These are phyloP conservation scores for Apostasia ramifera DNA, from an alignment of 106 monocot genomes.

Conservation along the genomic window DNA sequence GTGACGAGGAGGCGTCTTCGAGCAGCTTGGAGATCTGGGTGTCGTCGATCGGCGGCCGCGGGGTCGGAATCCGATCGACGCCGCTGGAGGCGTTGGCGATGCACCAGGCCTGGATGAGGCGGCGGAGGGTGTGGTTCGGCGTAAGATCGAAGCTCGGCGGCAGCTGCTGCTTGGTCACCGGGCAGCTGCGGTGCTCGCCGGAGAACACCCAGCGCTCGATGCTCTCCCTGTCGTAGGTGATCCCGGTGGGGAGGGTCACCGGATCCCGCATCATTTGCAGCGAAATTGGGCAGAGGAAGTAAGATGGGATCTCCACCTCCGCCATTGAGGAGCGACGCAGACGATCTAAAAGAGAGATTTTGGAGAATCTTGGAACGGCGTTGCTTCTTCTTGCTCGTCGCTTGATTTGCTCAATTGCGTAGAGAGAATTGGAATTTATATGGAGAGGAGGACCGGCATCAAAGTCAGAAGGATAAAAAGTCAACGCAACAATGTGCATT, in stretches of 20 bases:
- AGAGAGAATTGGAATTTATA: no score
- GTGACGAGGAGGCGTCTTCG: neutral
- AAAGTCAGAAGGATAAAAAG: no score
- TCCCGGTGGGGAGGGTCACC: constrained; percentile 36
- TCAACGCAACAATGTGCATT: no score
- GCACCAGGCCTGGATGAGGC: constrained; percentile 35
- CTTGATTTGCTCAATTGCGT: no score
- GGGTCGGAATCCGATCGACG: constrained; percentile 7
- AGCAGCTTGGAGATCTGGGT: neutral
- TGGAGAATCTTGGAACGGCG: no score
- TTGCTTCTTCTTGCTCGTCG: no score
- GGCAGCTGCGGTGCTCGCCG: constrained; percentile 15
- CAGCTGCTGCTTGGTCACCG: constrained; percentile 25
- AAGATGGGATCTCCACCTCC: constrained; percentile 24
- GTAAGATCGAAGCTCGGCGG: constrained; percentile 11
- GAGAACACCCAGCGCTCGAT: constrained; percentile 37
- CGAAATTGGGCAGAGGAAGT: constrained; percentile 45
- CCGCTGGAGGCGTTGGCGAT: neutral
- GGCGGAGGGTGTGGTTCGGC: constrained; percentile 22
- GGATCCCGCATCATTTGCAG: constrained; percentile 46
- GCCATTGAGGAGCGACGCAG: neutral
- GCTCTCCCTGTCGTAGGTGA: constrained; percentile 36
- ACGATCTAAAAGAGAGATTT: no score
- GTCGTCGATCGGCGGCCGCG: constrained; percentile 4
- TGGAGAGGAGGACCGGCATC: no score